Base-by-base conservation (phyloP, 2,329 filamentous ascomycete genomes). In the Paraphoma chrysanthemicola region DNA sequence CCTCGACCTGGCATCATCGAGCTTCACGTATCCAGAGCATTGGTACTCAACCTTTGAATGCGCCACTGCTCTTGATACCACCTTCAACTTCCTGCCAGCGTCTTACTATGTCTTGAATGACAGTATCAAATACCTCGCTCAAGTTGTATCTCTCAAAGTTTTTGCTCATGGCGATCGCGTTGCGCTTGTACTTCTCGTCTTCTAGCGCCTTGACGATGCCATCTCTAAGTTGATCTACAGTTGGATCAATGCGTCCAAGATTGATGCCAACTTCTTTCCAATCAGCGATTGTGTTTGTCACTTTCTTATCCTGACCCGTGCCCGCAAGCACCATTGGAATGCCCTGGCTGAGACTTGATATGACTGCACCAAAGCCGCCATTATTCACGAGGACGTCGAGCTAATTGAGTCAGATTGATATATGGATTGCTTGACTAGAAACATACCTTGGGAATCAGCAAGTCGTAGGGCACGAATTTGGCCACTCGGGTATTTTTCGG, bases 401-500 rank as follows among this genome's bases (percentile, higher is more conserved):
- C 57, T 82, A 57, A 1, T 4, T 8, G 12, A 0, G 11, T 60
- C 28, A 60, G 57, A 10, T 28, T 42, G 23, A 48, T 14, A 11
- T 12, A 17, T 9, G 8, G 2, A 14, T 28, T 12, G 48, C 31
- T 30, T 18, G 14, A n/a, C 39, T 14, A 2, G 16, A 43, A 18
- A 18, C 12, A 55, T 55, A 66, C 65, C 9, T 60, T 30, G 5
- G 78, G 77, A 1, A 85, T 70, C 1, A 84, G 55, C 0, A 74
- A 68, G 54, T 85, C 80, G 57, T 83, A 84, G 3, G 81, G 76
- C 4, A 85, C 66, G 60, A 81, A 83, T 63, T 84, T 81, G 18
- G 79, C 68, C 4, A 82, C 75, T 9, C 77, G 72, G 0, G 76
- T 72, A 59, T 85, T 85, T 1, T 54, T 29, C 0, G 82, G 79